Conservation (phyloP, 2,329 filamentous ascomycete genomes). For the Lachnellula hyalina region DNA sequence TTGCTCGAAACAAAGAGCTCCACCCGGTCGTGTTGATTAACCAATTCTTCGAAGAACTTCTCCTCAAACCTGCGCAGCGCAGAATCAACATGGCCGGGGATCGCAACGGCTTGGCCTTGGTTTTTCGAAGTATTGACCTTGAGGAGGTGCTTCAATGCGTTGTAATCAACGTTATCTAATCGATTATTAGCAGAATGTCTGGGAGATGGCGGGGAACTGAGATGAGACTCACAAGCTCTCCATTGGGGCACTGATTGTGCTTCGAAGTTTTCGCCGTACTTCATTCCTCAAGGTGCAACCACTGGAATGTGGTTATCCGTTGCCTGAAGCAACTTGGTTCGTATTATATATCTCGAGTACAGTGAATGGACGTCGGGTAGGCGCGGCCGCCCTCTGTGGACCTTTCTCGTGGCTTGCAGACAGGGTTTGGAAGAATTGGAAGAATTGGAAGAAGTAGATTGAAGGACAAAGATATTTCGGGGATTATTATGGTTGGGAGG, state of each 20-base stretch:
- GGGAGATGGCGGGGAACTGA: background rate
- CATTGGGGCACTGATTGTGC: constrained; percentile 76
- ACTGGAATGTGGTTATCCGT: background rate
- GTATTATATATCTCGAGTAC: background rate
- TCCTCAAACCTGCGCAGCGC: constrained; percentile 61
- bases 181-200: constrained; percentile 5
- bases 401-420: background rate
- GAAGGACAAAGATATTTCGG: background rate
- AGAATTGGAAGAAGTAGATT: background rate
- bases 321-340: background rate
- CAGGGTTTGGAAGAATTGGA: background rate
- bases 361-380: background rate
- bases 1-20: constrained; percentile 77
- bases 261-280: constrained; percentile 70
- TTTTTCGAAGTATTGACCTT: constrained; percentile 71
- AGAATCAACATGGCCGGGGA: constrained; percentile 63
- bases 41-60: constrained; percentile 65
- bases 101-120: constrained; percentile 64
- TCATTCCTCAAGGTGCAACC: constrained; percentile 46
- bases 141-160: constrained; percentile 79
- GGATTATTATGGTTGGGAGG: background rate
- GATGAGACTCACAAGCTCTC: constrained; percentile 59
- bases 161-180: constrained; percentile 82
- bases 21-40: constrained; percentile 69
- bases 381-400: background rate